Evolutionary conservation across 2,329 filamentous ascomycete genomes (phyloP).

Genomic region (Cercospora sesami): DNA sequence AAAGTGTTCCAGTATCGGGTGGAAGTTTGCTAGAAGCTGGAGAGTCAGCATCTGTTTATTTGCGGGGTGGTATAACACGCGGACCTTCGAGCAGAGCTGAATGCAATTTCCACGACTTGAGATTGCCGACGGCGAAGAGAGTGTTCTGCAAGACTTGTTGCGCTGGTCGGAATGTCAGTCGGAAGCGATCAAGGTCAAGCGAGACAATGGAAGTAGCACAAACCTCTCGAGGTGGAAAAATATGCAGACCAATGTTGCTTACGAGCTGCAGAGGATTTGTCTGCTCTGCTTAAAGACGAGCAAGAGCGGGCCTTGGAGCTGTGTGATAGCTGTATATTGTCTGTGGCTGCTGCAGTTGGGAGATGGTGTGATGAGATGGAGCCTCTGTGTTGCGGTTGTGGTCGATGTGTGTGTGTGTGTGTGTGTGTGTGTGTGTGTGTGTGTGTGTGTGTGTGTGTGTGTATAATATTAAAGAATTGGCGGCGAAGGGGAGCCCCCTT

Average conservation of each 20-base stretch:
- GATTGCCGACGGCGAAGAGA: neutral
- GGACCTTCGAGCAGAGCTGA: neutral
- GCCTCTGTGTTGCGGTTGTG: neutral
- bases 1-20: neutral
- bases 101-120: neutral
- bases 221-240: neutral
- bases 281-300: neutral
- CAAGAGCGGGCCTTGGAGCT: neutral
- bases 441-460: neutral
- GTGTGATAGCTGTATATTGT: rapidly evolving
- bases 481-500: neutral
- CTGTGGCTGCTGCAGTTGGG: neutral
- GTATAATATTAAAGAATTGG: neutral
- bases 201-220: neutral
- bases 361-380: neutral
- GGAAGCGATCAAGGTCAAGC: too few relatives aligned
- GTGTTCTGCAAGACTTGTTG: neutral
- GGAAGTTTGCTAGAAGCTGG: neutral
- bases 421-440: neutral
- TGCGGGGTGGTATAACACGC: neutral
- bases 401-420: neutral
- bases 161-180: neutral
- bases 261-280: neutral
- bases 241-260: neutral
- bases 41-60: neutral